phyloP scores from a whole-genome alignment of 1,139 yeast species.

The Taphrina communis region DNA sequence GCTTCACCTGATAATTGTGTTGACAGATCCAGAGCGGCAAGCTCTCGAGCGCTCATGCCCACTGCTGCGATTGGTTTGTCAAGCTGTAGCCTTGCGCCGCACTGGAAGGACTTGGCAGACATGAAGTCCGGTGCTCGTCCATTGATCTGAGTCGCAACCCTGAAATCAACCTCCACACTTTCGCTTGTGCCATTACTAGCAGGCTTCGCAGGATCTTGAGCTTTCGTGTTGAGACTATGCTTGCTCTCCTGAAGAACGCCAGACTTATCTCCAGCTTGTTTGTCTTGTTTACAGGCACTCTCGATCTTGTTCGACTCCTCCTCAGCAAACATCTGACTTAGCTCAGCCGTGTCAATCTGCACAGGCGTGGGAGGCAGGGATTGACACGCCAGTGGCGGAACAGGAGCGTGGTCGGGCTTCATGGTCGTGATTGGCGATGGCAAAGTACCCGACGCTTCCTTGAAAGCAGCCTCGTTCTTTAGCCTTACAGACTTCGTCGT shows the following conservation, averaged over 20 bases:
- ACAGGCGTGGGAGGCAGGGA: slow-evolving; percentile 16
- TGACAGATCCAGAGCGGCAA: slow-evolving; percentile 6
- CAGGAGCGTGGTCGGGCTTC: background rate
- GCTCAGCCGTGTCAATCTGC: slow-evolving; percentile 7
- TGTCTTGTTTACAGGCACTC: too few relatives aligned
- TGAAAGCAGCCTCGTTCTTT: background rate
- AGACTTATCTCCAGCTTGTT: background rate
- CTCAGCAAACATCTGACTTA: background rate
- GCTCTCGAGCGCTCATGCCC: slow-evolving; percentile 34
- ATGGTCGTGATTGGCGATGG: background rate
- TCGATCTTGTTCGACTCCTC: background rate
- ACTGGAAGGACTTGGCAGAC: slow-evolving; percentile 35
- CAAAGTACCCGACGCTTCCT: background rate
- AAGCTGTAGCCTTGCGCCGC: slow-evolving; percentile 25
- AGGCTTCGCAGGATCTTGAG: background rate
- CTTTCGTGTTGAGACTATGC: background rate
- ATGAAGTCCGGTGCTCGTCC: slow-evolving; percentile 38
- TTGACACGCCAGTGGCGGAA: background rate
- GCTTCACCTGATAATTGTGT: slow-evolving; percentile 4
- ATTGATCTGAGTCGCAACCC: slow-evolving; percentile 30
- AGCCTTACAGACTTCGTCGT: background rate
- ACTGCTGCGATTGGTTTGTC: slow-evolving; percentile 33
- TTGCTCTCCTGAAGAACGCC: background rate
- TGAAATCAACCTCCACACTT: background rate
- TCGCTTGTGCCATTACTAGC: background rate